Evolutionary conservation across 805 yeast genomes (phyloP).

Genomic region (Candida sonorensis): DNA sequence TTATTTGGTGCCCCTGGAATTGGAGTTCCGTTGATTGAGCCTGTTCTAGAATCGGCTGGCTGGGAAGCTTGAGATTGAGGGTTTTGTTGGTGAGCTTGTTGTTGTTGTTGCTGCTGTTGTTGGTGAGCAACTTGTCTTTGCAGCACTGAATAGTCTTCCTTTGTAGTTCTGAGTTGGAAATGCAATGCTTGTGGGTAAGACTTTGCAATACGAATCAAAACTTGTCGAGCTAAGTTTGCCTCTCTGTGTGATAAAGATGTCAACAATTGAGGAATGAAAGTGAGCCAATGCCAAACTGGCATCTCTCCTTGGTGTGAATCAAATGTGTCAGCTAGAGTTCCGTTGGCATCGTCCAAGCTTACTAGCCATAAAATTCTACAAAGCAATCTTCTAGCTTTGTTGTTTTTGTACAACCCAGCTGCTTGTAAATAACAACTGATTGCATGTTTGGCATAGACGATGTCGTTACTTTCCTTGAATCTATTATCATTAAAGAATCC

Average conservation of each 20-base stretch:
- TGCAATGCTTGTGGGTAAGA: slow-evolving; percentile 96
- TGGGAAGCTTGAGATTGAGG: slow-evolving; percentile 4
- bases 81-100: slow-evolving; percentile 1
- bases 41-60: slow-evolving; percentile 1
- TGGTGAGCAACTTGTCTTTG: slow-evolving; percentile 58
- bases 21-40: slow-evolving; percentile 2
- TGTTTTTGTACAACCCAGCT: slow-evolving; percentile 90
- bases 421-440: slow-evolving; percentile 95
- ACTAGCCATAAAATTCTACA: slow-evolving; percentile 92
- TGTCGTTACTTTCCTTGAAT: slow-evolving; percentile 73
- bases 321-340: slow-evolving; percentile 78
- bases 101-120: slow-evolving; percentile 9
- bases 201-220: slow-evolving; percentile 87
- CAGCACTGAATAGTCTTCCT: slow-evolving; percentile 84
- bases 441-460: slow-evolving; percentile 85
- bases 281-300: slow-evolving; percentile 99
- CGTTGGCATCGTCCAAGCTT: slow-evolving; percentile 79
- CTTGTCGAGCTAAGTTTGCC: slow-evolving; percentile 81
- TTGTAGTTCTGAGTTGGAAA: slow-evolving; percentile 90
- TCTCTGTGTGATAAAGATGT: slow-evolving; percentile 88
- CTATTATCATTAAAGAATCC: slow-evolving; percentile 90
- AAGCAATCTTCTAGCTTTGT: slow-evolving; percentile 79
- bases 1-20: no score
- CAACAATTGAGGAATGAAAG: slow-evolving; percentile 89
- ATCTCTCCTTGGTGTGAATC: slow-evolving; percentile 91